Evolutionary conservation across 169 alveolate species (phyloP), one percentile per base, ranked within the genome.

Genomic region (Plasmodium fragile): DNA sequence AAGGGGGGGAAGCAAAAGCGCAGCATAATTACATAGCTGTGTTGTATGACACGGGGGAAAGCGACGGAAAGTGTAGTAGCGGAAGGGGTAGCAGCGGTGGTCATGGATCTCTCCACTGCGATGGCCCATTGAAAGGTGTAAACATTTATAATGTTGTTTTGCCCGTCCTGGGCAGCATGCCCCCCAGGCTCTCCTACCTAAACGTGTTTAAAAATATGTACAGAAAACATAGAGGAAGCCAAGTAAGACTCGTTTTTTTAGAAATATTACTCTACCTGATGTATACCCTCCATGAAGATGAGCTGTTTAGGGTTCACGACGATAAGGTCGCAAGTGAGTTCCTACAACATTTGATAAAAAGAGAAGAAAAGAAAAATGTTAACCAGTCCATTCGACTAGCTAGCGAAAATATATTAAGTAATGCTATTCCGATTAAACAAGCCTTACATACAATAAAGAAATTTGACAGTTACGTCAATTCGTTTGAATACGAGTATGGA

Each of bases 401-500:
- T 43, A 34, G 94, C 30, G 53, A 80, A 39, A 41, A 81, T 69
- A 91, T 91, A 18, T 91, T 91, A 81, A 80, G 4, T n/a, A 81
- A 81, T 49, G 8, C 30, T 36, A 55, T 80, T 52, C 83, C 83
- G 5, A 80, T 91, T 32, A 91, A 69, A 77, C 36, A 91, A 18
- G 73, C 55, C 43, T 52, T 91, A 70, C 53, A 91, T 77, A 65
- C 83, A 71, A 91, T 91, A 91, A 91, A 91, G 71, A 25, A 69
- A 41, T 91, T 91, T 39, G 83, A 91, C 65, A 45, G 71, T 0
- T 91, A 91, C 28, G 83, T 91, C 71, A 91, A 91, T 91, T 52
- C 94, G 41, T 91, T 81, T 77, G 94, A 91, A 70, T 91, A 91
- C 75, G 94, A 91, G 73, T 91, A 91, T 81, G 94, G 94, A 71